These are phyloP conservation scores for Malassezia sympodialis DNA, from an alignment of 1,284 basidiomycete genomes.

Conservation along the genomic window DNA sequence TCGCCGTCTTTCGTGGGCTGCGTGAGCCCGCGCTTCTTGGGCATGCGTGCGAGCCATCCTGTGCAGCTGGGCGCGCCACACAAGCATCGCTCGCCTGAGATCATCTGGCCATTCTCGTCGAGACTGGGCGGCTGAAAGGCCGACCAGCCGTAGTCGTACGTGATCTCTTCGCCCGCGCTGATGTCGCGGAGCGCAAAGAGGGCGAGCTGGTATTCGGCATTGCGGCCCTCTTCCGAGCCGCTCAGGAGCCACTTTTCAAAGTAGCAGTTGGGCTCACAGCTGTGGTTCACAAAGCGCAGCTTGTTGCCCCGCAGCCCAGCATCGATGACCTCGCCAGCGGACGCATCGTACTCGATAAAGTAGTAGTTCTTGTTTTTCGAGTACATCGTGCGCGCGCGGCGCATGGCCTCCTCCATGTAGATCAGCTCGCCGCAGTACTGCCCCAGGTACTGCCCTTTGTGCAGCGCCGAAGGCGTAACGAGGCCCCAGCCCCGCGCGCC, in stretches of 20 bases:
- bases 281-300: conserved; percentile 42
- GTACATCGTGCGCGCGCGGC: conserved; percentile 31
- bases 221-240: conserved; percentile 32
- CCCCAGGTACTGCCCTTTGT: conserved; percentile 30
- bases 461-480: conserved; percentile 26
- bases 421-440: conserved; percentile 45
- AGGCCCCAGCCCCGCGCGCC: conserved; percentile 39
- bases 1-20: background rate
- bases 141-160: conserved; percentile 42
- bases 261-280: conserved; percentile 39
- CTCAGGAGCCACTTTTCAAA: conserved; percentile 41
- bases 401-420: conserved; percentile 26
- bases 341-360: conserved; percentile 37
- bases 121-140: conserved; percentile 26
- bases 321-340: conserved; percentile 40
- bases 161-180: conserved; percentile 37
- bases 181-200: conserved; percentile 39
- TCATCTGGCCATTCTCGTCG: conserved; percentile 10
- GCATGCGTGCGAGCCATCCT: conserved; percentile 24
- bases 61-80: conserved; percentile 36
- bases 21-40: background rate
- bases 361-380: conserved; percentile 36
- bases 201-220: conserved; percentile 40
- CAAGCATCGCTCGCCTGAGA: conserved; percentile 21
- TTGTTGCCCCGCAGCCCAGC: conserved; percentile 39